phyloP scores from a whole-genome alignment of 2,329 filamentous ascomycete genomes.

The Helminthosporium solani region DNA sequence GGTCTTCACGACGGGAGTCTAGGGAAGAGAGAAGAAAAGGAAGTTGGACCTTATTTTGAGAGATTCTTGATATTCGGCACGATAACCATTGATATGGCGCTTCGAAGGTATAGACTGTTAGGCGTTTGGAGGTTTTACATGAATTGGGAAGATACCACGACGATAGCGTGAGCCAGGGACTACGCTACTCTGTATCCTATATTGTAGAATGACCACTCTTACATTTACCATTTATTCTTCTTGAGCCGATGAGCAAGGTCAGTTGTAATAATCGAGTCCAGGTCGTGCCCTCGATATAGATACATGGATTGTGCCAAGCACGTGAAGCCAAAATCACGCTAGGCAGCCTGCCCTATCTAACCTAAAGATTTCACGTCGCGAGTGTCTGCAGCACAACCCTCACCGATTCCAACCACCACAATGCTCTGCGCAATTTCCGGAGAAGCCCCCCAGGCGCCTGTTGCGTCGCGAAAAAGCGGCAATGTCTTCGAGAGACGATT shows the following conservation, averaged over 20 bases:
- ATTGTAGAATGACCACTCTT: constrained; percentile 10
- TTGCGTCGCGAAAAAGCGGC: constrained; percentile 92
- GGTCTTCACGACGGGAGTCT: constrained; percentile 22
- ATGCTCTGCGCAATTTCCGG: constrained; percentile 73
- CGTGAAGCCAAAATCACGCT: not conserved
- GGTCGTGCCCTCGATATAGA: too few species aligned
- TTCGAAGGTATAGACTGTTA: constrained; percentile 20
- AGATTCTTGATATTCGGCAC: not conserved
- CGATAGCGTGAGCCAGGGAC: constrained; percentile 1
- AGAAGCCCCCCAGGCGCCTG: constrained; percentile 91
- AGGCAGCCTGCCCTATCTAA: not conserved
- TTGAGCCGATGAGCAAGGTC: too few species aligned
- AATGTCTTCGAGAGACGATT: constrained; percentile 92
- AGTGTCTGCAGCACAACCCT: not conserved
- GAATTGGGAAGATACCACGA: constrained; percentile 13
- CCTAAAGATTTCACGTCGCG: not conserved
- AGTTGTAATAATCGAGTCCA: too few species aligned
- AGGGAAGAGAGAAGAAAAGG: constrained; percentile 28
- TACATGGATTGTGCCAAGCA: not conserved
- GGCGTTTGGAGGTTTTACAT: constrained; percentile 19
- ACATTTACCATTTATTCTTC: not conserved
- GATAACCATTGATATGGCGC: constrained; percentile 1
- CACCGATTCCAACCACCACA: constrained; percentile 13
- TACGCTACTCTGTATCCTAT: constrained; percentile 12
- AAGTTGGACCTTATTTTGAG: constrained; percentile 35